Percentiles rank a stretch among this genome's conserved stretches.
phyloP scores from a whole-genome alignment of 495 filamentous ascomycete species.

The Aspergillus diversus region DNA sequence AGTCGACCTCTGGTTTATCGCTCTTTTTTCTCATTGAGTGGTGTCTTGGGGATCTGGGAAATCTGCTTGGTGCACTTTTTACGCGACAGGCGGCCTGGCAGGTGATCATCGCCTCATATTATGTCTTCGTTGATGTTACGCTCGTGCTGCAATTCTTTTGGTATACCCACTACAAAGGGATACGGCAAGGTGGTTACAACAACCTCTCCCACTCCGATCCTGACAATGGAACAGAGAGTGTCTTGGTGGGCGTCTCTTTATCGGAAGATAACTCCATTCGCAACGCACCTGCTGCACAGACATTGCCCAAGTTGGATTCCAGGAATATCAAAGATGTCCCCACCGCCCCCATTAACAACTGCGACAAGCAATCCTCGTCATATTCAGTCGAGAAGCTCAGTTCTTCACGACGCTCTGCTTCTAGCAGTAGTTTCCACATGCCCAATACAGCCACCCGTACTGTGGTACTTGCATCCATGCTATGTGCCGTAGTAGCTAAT shows the following conservation, averaged over 20 bases:
- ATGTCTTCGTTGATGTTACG: constrained; percentile 66
- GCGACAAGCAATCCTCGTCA: constrained; percentile 31
- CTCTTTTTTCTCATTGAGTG: constrained; percentile 72
- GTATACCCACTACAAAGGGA: constrained; percentile 60
- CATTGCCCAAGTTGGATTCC: constrained; percentile 28
- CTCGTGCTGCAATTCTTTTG: constrained; percentile 69
- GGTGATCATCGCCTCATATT: constrained; percentile 68
- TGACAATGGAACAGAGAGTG: constrained; percentile 23
- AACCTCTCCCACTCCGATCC: constrained; percentile 27
- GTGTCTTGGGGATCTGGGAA: constrained; percentile 70
- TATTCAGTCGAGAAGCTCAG: constrained; percentile 47
- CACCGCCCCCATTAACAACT: constrained; percentile 22
- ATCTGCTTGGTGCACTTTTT: constrained; percentile 66
- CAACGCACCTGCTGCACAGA: constrained; percentile 23
- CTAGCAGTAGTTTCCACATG: constrained; percentile 29
- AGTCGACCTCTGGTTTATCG: constrained; percentile 70
- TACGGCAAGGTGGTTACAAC: constrained; percentile 34
- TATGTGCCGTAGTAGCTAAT: constrained; percentile 51
- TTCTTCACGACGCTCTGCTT: constrained; percentile 37
- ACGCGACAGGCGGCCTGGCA: constrained; percentile 73
- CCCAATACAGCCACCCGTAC: constrained; percentile 46
- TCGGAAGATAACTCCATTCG: constrained; percentile 25
- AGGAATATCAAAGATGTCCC: constrained; percentile 35
- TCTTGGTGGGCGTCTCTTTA: constrained; percentile 39
- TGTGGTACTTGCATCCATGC: constrained; percentile 47